Percentiles rank a stretch among this genome's conserved stretches.
These are phyloP conservation scores for Boletus semigastroideus DNA, from an alignment of 1,284 basidiomycete genomes.

Conservation along the genomic window DNA sequence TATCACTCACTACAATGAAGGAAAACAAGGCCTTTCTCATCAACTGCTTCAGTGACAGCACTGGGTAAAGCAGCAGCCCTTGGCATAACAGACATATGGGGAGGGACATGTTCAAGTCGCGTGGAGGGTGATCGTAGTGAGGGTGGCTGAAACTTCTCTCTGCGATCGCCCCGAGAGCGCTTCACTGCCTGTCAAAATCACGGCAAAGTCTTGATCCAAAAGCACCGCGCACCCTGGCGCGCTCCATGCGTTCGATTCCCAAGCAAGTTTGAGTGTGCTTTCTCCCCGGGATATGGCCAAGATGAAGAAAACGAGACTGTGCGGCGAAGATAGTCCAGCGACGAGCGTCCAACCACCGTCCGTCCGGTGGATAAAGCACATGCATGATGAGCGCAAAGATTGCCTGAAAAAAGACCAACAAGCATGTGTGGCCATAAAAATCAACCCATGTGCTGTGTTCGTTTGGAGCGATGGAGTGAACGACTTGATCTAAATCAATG, in stretches of 20 bases:
- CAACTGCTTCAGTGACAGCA: too few relatives aligned
- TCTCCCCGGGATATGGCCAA: background rate
- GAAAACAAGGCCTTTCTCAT: too few relatives aligned
- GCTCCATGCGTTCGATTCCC: background rate
- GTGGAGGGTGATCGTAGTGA: background rate
- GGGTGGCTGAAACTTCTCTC: constrained; percentile 1
- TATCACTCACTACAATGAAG: too few relatives aligned
- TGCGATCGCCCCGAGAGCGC: background rate
- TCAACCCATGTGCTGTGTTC: background rate
- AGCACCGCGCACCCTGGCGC: background rate
- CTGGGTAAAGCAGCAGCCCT: too few relatives aligned
- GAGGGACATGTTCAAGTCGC: too few relatives aligned
- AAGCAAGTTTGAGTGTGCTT: background rate
- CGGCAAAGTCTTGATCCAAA: background rate
- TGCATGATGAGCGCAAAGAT: background rate
- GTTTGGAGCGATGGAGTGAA: background rate
- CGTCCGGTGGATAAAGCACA: background rate
- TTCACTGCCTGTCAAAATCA: background rate
- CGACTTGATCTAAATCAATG: background rate
- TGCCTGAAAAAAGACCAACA: background rate
- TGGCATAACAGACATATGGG: too few relatives aligned
- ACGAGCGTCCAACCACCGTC: background rate
- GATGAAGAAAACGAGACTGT: background rate
- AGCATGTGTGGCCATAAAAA: background rate
- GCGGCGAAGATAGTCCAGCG: background rate